phyloP scores from a whole-genome alignment of 192 early-diverging fungal species.

The Cladochytrium replicatum region DNA sequence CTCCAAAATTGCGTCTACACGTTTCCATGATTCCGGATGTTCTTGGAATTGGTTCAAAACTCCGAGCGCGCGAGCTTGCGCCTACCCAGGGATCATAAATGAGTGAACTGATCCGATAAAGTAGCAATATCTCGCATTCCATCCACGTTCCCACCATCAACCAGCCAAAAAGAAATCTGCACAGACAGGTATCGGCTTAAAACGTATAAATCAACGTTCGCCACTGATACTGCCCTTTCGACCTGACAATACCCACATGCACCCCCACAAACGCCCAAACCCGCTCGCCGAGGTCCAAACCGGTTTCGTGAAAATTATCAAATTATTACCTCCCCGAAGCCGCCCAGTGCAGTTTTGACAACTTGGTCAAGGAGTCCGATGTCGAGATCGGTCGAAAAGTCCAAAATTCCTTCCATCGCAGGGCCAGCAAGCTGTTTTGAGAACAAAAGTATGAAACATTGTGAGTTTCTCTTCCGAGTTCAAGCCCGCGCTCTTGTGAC shows the following conservation, averaged over 20 bases:
- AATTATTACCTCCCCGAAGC: slow-evolving; percentile 61
- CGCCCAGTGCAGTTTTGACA: slow-evolving; percentile 71
- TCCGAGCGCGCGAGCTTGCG: slow-evolving; percentile 82
- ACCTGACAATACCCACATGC: neutral
- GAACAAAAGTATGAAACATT: no score
- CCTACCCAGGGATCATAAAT: neutral
- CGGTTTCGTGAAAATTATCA: no score
- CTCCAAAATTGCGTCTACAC: slow-evolving; percentile 87
- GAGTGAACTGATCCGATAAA: neutral
- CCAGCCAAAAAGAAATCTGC: no score
- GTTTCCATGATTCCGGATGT: slow-evolving; percentile 90
- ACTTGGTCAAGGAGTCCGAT: slow-evolving; percentile 79
- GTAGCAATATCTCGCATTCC: no score
- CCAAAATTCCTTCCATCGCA: slow-evolving; percentile 67
- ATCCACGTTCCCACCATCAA: no score
- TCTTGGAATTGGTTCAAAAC: slow-evolving; percentile 89
- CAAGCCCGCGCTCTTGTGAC: no score
- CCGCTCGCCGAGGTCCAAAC: neutral
- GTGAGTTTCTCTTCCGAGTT: no score
- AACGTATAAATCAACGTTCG: neutral
- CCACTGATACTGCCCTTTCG: neutral
- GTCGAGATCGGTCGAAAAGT: slow-evolving; percentile 83
- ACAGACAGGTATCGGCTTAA: neutral
- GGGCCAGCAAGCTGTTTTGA: no score
- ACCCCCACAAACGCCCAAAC: neutral